A percentile compares a stretch with the other conserved stretches of the same genome.
phyloP scores from a whole-genome alignment of 805 yeast genomes.

The Sugiyamaella boreocaroliniensis region DNA sequence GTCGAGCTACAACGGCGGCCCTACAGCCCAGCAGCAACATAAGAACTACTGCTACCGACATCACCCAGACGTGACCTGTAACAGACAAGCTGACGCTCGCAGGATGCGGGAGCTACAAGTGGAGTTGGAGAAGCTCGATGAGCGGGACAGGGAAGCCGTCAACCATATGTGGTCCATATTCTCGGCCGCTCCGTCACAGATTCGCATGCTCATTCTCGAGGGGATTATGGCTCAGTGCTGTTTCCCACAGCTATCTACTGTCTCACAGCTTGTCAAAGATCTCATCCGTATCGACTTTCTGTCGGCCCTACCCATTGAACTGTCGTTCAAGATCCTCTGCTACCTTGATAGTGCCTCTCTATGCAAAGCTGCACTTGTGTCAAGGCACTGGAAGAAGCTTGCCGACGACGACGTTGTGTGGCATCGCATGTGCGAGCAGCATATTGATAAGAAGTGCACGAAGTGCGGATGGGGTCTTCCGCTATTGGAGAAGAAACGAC shows the following conservation, averaged over 20 bases:
- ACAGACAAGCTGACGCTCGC: conserved; percentile 56
- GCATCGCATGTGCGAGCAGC: conserved; percentile 98
- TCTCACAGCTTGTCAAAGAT: conserved; percentile 70
- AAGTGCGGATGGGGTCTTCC: conserved; percentile 99
- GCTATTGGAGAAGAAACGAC: conserved; percentile 68
- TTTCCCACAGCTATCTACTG: conserved; percentile 85
- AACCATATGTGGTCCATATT: conserved; percentile 80
- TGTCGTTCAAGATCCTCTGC: conserved; percentile 76
- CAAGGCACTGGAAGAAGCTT: conserved; percentile 73
- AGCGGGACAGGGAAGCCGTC: conserved; percentile 69
- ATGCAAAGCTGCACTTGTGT: conserved; percentile 90
- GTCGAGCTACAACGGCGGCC: background rate
- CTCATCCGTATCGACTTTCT: conserved; percentile 86
- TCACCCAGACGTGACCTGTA: conserved; percentile 78
- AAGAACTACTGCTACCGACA: conserved; percentile 77
- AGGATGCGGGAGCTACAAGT: conserved; percentile 60
- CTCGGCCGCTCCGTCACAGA: conserved; percentile 62
- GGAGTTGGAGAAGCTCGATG: conserved; percentile 40
- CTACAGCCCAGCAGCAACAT: conserved; percentile 6
- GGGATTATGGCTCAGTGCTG: conserved; percentile 88
- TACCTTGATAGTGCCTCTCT: conserved; percentile 90
- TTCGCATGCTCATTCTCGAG: conserved; percentile 68
- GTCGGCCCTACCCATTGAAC: conserved; percentile 75
- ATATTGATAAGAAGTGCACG: conserved; percentile 94
- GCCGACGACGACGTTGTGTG: conserved; percentile 97